These are phyloP conservation scores for Lactarius psammicola DNA, from an alignment of 768 basidiomycete species.

Conservation along the genomic window DNA sequence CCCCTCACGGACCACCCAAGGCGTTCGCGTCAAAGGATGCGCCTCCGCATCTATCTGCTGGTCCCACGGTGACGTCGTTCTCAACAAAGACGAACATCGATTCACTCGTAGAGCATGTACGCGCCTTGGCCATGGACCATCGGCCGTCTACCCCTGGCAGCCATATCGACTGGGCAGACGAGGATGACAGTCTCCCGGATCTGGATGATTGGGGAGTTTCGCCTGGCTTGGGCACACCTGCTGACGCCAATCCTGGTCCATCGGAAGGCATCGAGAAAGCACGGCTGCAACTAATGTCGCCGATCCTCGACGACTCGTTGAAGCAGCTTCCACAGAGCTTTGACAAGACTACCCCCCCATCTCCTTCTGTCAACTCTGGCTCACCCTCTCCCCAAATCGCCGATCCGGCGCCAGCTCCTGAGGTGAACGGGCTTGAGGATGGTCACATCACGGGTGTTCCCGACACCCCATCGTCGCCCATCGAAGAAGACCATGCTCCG, in stretches of 20 bases:
- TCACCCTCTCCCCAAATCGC: slow-evolving; percentile 13
- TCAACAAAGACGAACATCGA: slow-evolving; percentile 66
- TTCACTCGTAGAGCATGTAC: slow-evolving; percentile 73
- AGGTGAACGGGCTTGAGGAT: not conserved
- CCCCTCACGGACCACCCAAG: slow-evolving; percentile 28
- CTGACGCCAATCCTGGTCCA: slow-evolving; percentile 7
- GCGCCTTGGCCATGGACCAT: slow-evolving; percentile 68
- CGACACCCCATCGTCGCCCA: not conserved
- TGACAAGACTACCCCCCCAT: slow-evolving; percentile 21
- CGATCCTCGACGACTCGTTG: slow-evolving; percentile 28
- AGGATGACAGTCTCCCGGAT: slow-evolving; percentile 77
- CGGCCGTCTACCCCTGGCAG: slow-evolving; percentile 70
- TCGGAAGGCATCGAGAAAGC: slow-evolving; percentile 33
- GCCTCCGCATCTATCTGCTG: slow-evolving; percentile 53
- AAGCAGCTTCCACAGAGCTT: slow-evolving; percentile 29
- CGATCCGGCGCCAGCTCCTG: not conserved
- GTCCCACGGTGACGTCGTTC: slow-evolving; percentile 37
- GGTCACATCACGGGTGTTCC: not conserved
- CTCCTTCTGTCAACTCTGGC: slow-evolving; percentile 13
- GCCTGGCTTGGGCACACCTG: slow-evolving; percentile 36
- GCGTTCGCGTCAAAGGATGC: slow-evolving; percentile 46
- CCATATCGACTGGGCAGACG: slow-evolving; percentile 89
- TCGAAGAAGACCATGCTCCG: not conserved
- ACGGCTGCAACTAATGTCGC: slow-evolving; percentile 36
- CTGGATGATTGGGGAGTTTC: slow-evolving; percentile 83